Base-by-base conservation (phyloP, 768 basidiomycete species). In the Xerocomellus intermedius region DNA sequence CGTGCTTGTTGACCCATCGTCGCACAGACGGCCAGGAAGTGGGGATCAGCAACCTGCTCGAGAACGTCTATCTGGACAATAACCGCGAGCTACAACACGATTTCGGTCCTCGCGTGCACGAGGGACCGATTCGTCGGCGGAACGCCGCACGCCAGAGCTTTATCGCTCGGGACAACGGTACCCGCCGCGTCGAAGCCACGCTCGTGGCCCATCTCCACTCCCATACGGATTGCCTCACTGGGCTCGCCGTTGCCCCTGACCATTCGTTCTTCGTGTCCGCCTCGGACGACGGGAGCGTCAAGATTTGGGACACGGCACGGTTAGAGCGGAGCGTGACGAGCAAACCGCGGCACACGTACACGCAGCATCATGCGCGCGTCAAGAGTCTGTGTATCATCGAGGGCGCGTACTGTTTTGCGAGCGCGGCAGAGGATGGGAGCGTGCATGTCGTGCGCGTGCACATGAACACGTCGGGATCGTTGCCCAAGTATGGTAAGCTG, bases 181-280 rank as follows among this genome's bases (percentile, higher is more conserved):
- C 72, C 13, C 79, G 83, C 21, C 83, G 83, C 5, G 76, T 84
- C 2, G 93, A 95, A 59, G 88, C 91, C 2, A 85, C 81, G 3
- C 81, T 98, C 51, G 83, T 98, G 49, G 86, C 89, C 0, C 89
- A 96, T 69, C 79, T 97, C 16, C 81, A 82, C 17, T 89, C 93
- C 4, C 96, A 98, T 66, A 81, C 85, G 0, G 91, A 88, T 24
- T 77, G 84, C 2, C 77, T 98, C 54, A 93, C 88, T 3, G 81
- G 84, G 8, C 75, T 98, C 22, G 87, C 87, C 2, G 90, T 94
- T 22, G 87, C 96, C 1, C 95, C 96, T 3, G 97, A 98, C 64
- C 93, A 97, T 63, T 74, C 86, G 68, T 99, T 97, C 77, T 98
- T 99, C 60, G 85, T 95, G 4, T 92, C 96, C 0, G 85, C 90